These are phyloP conservation scores for Teunomyces cretensis DNA, from an alignment of 805 yeast genomes.

Conservation along the genomic window DNA sequence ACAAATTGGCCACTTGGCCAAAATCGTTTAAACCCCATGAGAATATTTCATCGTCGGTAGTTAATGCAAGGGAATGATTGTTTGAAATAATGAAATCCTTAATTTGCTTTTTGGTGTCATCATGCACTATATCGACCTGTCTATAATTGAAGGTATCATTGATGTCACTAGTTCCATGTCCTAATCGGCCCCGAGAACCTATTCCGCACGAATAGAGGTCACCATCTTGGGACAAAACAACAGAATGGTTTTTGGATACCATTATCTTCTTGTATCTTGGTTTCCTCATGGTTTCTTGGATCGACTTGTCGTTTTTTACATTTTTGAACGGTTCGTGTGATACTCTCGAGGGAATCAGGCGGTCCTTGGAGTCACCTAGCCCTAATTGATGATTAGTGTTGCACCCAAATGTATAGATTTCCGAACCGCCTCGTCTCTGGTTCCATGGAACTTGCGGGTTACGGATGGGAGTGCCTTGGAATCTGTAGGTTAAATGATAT, in stretches of 20 bases:
- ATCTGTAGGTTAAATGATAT: slow-evolving; percentile 25
- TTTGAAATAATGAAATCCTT: slow-evolving; percentile 51
- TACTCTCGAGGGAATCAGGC: slow-evolving; percentile 40
- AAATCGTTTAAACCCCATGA: slow-evolving; percentile 78
- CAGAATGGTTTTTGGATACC: slow-evolving; percentile 66
- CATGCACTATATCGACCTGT: slow-evolving; percentile 36
- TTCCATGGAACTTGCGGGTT: slow-evolving; percentile 33
- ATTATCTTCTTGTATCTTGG: slow-evolving; percentile 49
- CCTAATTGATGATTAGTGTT: slow-evolving; percentile 65
- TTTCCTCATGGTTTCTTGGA: slow-evolving; percentile 18
- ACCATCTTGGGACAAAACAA: slow-evolving; percentile 56
- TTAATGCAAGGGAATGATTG: slow-evolving; percentile 65
- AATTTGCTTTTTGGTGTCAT: slow-evolving; percentile 19
- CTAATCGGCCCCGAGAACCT: slow-evolving; percentile 71
- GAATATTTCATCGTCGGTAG: slow-evolving; percentile 52
- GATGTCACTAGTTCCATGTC: slow-evolving; percentile 41
- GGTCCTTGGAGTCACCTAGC: slow-evolving; percentile 57
- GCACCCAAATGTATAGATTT: slow-evolving; percentile 60
- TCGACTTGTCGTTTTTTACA: slow-evolving; percentile 3
- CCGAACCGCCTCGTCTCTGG: slow-evolving; percentile 53
- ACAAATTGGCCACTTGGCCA: slow-evolving; percentile 60
- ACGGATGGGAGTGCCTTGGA: slow-evolving; percentile 11
- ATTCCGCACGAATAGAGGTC: slow-evolving; percentile 63
- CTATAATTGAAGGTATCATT: slow-evolving; percentile 43
- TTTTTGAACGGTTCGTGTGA: slow-evolving; percentile 27